Evolutionary conservation across 108 stramenopile genomes (phyloP), one percentile per base, ranked within the genome.

Genomic region (Stephanodiscus triporus): DNA sequence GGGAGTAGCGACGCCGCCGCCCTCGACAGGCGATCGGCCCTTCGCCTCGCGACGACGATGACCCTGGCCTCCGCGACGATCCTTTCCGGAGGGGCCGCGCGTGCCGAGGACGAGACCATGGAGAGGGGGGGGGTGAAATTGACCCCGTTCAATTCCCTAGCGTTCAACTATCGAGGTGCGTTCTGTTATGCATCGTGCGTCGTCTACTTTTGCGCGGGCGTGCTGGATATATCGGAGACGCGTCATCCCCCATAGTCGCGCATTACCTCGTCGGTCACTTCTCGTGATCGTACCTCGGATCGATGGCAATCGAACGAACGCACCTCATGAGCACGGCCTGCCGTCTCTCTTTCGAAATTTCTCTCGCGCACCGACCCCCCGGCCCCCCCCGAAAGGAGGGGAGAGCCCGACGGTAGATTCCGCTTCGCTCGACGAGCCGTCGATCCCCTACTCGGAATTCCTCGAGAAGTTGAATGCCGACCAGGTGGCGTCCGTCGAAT

Each of bases 401-500:
- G 48, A 49, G 1, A 85, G 74, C 55, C 78, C 69, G 17, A 88
- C 86, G 17, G 63, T 92, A 26, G 85, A 89, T 49, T 77, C 85
- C 8, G 47, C 68, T 14, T 68, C 78, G 4, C 49, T 90, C 43
- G 68, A 85, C 68, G 92, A 91, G 81, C 87, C 89, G 20, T 86
- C 83, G 16, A 63, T 93, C n/a, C 47, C 88, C 34, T 93, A 90
- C 66, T 38, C 56, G 9, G 89, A 90, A 53, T 93, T 93, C 64
- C 49, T 78, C 27, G 53, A 79, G 36, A 74, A 63, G 60, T 63
- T 93, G 56, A 69, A 82, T 55, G 54, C 75, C 0, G 87, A 86
- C 11, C 81, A 89, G 70, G 89, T 93, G 8, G 64, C 75, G 30
- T 93, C 85, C 77, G 92, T 93, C 32, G 88, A 90, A 72, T 93